phyloP scores from a whole-genome alignment of 2,329 filamentous ascomycete genomes.

The Alternaria triticimaculans region DNA sequence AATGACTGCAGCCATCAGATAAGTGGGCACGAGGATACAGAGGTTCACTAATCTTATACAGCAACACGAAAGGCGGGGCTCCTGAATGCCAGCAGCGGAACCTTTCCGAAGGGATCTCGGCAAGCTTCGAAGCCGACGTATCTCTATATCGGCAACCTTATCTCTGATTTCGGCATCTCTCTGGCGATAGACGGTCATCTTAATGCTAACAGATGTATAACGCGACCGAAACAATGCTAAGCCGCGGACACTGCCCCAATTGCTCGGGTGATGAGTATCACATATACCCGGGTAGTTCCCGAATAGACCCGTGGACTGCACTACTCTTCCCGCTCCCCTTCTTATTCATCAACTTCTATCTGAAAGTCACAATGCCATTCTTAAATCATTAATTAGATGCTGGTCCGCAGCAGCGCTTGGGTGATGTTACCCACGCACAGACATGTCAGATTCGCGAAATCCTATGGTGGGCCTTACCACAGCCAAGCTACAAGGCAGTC shows the following conservation, averaged over 20 bases:
- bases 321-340: not conserved
- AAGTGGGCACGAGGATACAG: not conserved
- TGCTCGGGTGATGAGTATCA: not conserved
- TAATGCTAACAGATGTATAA: not conserved
- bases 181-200: not conserved
- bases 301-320: not conserved
- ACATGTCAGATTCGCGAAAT: no score
- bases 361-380: not conserved
- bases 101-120: not conserved
- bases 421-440: no score
- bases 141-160: not conserved
- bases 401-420: no score
- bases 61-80: not conserved
- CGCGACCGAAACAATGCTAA: not conserved
- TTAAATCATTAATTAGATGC: no score
- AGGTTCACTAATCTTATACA: not conserved
- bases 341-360: not conserved
- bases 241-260: not conserved
- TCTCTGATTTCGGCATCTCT: not conserved
- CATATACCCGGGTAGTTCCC: not conserved
- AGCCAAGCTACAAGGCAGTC: no score
- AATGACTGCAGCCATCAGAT: not conserved
- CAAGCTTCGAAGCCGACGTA: not conserved
- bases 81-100: not conserved
- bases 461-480: no score